phyloP scores from a whole-genome alignment of 495 filamentous ascomycete species.

The Neurospora cerealis region DNA sequence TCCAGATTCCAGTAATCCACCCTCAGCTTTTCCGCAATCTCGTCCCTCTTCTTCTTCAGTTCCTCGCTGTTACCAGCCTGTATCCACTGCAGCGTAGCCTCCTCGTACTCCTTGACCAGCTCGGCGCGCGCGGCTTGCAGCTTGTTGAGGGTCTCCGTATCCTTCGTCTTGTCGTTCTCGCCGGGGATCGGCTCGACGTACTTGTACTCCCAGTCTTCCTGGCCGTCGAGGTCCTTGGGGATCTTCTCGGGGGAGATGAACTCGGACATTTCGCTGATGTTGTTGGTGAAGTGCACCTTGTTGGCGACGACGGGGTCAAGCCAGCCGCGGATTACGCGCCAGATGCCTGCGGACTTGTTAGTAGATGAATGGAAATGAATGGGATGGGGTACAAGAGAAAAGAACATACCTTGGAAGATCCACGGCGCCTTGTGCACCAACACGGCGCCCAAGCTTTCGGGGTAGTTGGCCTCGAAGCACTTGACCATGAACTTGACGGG shows the following conservation, averaged over 20 bases:
- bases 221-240: slow-evolving; percentile 68
- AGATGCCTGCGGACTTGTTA: slow-evolving; percentile 44
- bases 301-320: slow-evolving; percentile 91
- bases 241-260: slow-evolving; percentile 67
- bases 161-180: slow-evolving; percentile 66
- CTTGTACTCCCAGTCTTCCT: slow-evolving; percentile 68
- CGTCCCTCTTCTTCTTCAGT: slow-evolving; percentile 36
- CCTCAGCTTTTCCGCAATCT: slow-evolving; percentile 49
- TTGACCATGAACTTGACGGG: slow-evolving; percentile 99
- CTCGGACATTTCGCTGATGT: slow-evolving; percentile 61
- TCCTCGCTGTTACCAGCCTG: slow-evolving; percentile 24
- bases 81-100: slow-evolving; percentile 62
- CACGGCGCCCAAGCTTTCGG: slow-evolving; percentile 80
- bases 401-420: slow-evolving; percentile 77
- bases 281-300: slow-evolving; percentile 93
- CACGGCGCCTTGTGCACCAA: slow-evolving; percentile 97
- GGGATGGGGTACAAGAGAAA: too few relatives aligned
- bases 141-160: slow-evolving; percentile 49
- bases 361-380: too few relatives aligned
- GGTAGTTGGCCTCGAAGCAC: slow-evolving; percentile 98
- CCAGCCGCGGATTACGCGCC: slow-evolving; percentile 91
- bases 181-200: slow-evolving; percentile 65
- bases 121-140: slow-evolving; percentile 49
- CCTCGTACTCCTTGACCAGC: slow-evolving; percentile 61
- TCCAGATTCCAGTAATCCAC: slow-evolving; percentile 80